phyloP scores from a whole-genome alignment of 2,329 filamentous ascomycete species.

The Pseudogymnoascus destructans region DNA sequence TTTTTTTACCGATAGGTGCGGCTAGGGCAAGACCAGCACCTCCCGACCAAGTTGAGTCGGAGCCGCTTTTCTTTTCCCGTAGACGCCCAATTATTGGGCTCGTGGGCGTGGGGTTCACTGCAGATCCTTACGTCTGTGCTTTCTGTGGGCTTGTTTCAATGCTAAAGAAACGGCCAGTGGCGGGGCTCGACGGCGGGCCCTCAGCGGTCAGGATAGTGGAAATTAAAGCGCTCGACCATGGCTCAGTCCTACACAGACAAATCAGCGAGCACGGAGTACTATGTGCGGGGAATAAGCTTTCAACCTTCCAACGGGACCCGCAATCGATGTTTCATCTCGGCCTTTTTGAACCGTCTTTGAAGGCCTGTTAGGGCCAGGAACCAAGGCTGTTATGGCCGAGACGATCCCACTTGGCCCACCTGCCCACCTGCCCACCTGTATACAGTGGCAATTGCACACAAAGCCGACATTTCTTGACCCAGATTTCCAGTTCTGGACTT shows the following conservation, averaged over 20 bases:
- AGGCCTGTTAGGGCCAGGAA: slow-evolving; percentile 1
- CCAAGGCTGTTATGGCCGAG: background rate
- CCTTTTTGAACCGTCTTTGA: background rate
- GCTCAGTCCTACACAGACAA: slow-evolving; percentile 1
- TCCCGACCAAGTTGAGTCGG: background rate
- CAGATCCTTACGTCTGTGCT: slow-evolving; percentile 7
- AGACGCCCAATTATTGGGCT: slow-evolving; percentile 5
- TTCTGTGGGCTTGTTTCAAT: slow-evolving; percentile 8
- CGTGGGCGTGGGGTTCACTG: background rate
- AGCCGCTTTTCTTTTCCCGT: background rate
- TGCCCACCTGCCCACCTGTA: no score
- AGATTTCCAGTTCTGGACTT: background rate
- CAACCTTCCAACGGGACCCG: background rate
- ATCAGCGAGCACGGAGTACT: background rate
- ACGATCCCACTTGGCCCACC: background rate
- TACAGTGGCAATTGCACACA: slow-evolving; percentile 2
- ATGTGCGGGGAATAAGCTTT: slow-evolving; percentile 1
- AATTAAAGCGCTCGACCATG: slow-evolving; percentile 5
- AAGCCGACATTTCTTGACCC: slow-evolving; percentile 1
- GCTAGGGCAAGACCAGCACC: background rate
- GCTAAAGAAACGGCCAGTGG: background rate
- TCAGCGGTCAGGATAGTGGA: background rate
- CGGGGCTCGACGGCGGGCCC: background rate
- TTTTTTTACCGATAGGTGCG: background rate
- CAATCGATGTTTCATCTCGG: background rate